Conservation (phyloP, 768 basidiomycete genomes). For the Solioccasus polychromus region DNA sequence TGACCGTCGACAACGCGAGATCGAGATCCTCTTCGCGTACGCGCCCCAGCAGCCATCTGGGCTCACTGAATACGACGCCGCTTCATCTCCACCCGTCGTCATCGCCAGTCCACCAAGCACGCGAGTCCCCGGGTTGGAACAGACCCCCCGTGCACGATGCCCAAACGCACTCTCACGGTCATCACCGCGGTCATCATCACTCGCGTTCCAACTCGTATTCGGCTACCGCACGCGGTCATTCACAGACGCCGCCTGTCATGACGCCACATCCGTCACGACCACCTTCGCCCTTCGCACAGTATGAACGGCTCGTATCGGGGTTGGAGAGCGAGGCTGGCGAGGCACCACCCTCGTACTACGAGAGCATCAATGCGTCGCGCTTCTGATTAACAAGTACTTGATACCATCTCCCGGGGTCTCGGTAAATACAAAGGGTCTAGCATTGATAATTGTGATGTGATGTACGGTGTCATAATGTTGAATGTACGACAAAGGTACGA, state of each 20-base stretch:
- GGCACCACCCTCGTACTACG: slow-evolving; percentile 61
- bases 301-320: slow-evolving; percentile 84
- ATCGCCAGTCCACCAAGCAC: not conserved
- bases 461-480: too few relatives aligned
- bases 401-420: too few relatives aligned
- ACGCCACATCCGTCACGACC: slow-evolving; percentile 14
- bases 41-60: not conserved
- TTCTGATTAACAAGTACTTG: too few relatives aligned
- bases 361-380: slow-evolving; percentile 18
- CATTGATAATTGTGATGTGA: too few relatives aligned
- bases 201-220: not conserved
- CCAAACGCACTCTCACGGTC: not conserved
- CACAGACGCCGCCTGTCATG: not conserved
- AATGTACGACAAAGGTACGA: too few relatives aligned
- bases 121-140: not conserved
- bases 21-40: slow-evolving; percentile 2
- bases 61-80: too few relatives aligned
- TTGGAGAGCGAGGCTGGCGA: slow-evolving; percentile 82
- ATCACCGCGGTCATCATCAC: not conserved
- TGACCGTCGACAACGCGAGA: not conserved
- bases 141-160: not conserved
- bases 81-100: not conserved
- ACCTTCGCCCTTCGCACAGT: slow-evolving; percentile 41
- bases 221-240: not conserved
- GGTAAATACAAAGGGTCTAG: too few relatives aligned